A percentile compares a stretch with the other conserved stretches of the same genome.
These are phyloP conservation scores for Gamsiella multidivaricata DNA, from an alignment of 192 early-diverging fungal genomes.

Conservation along the genomic window DNA sequence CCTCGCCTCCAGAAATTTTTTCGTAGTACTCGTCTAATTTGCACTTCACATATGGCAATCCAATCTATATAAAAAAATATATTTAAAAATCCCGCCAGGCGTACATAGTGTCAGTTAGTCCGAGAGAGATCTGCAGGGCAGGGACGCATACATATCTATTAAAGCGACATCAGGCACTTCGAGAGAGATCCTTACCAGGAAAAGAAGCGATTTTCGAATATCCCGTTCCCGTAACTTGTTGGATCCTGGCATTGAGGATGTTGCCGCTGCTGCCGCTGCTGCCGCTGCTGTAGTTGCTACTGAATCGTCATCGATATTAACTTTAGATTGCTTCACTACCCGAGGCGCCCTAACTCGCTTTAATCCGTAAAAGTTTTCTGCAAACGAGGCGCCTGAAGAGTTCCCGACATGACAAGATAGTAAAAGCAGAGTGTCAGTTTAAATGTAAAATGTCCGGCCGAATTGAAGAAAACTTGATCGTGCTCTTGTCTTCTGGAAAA, in stretches of 20 bases:
- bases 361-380: conserved; percentile 94
- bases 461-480: no score
- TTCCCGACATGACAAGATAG: neutral
- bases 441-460: no score
- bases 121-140: no score
- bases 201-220: conserved; percentile 70
- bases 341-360: conserved; percentile 73
- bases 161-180: no score
- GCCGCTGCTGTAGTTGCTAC: conserved; percentile 9
- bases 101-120: no score
- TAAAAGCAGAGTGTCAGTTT: neutral
- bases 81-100: no score
- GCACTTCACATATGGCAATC: conserved; percentile 79
- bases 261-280: conserved; percentile 16
- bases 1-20: conserved; percentile 67
- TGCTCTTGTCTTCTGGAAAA: no score
- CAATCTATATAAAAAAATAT: conserved; percentile 54
- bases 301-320: conserved; percentile 45
- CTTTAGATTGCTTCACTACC: conserved; percentile 34
- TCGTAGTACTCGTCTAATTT: conserved; percentile 83
- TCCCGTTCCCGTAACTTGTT: conserved; percentile 62
- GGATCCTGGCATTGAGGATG: conserved; percentile 34
- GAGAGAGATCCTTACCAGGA: conserved; percentile 69
- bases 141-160: no score
- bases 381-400: conserved; percentile 82